Conservation (phyloP, 768 basidiomycete species). For the Tylopilus subfusipes region DNA sequence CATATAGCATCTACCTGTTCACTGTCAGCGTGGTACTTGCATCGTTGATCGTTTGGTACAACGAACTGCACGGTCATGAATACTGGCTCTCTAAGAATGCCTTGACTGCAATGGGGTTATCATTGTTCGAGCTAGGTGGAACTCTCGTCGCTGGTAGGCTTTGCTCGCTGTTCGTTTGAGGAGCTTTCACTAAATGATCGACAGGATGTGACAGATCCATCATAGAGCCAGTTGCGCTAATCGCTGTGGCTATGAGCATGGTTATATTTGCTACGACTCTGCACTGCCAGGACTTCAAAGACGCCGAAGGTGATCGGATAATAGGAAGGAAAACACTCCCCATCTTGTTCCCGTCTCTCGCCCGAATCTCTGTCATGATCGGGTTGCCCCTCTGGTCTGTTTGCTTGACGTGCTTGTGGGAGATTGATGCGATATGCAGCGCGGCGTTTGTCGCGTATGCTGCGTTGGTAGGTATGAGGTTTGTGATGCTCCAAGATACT, state of each 20-base stretch:
- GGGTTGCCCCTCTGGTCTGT: constrained; percentile 30
- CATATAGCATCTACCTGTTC: constrained; percentile 32
- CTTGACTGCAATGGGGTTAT: constrained; percentile 36
- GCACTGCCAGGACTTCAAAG: constrained; percentile 36
- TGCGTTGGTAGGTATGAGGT: constrained; percentile 23
- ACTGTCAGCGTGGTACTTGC: constrained; percentile 30
- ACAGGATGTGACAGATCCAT: constrained; percentile 23
- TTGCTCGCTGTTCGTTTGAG: neutral
- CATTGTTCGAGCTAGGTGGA: constrained; percentile 37
- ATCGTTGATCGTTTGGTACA: constrained; percentile 35
- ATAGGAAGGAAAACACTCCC: constrained; percentile 42
- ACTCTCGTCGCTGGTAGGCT: constrained; percentile 36
- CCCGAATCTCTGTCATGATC: constrained; percentile 26
- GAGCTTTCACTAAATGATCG: constrained; percentile 2
- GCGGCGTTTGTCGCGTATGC: constrained; percentile 25
- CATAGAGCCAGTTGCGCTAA: constrained; percentile 23
- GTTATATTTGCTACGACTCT: constrained; percentile 37
- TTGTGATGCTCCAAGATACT: constrained; percentile 20
- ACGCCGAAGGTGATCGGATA: no score
- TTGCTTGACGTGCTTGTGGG: constrained; percentile 25
- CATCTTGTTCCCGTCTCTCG: constrained; percentile 37
- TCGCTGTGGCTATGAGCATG: constrained; percentile 31
- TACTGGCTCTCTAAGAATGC: constrained; percentile 35
- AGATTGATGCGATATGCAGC: constrained; percentile 26
- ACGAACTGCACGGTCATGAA: constrained; percentile 31